phyloP scores from a whole-genome alignment of 345 rosid species.

The Linum usitatissimum region DNA sequence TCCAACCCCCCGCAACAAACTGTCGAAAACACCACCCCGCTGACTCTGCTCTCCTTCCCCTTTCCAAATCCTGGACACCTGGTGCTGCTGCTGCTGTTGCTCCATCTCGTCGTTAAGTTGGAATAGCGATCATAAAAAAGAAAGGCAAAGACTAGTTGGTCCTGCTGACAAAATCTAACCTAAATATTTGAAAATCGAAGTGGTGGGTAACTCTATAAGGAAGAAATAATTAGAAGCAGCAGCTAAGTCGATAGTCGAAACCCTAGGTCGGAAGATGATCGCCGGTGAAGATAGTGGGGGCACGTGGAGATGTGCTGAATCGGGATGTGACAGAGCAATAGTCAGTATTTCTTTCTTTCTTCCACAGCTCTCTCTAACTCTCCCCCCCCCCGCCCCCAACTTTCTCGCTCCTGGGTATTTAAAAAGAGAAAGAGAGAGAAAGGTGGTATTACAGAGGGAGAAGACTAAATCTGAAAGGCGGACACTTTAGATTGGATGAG shows the following conservation, averaged over 20 bases:
- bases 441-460: too few species aligned
- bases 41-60: conserved; percentile 2
- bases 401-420: neutral
- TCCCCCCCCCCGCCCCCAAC: neutral
- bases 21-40: conserved; percentile 9
- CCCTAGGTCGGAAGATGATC: neutral
- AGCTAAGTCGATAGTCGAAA: neutral
- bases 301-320: neutral
- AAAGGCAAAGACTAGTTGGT: neutral
- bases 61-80: conserved; percentile 14
- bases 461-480: too few species aligned
- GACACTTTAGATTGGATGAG: too few species aligned
- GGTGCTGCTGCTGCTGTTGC: conserved; percentile 17
- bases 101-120: conserved; percentile 21
- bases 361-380: neutral
- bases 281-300: neutral
- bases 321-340: neutral
- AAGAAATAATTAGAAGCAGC: neutral
- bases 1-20: conserved; percentile 18
- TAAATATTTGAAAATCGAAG: neutral
- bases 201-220: neutral
- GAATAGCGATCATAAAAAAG: neutral
- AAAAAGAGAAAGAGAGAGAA: neutral
- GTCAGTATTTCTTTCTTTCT: neutral
- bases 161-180: neutral